Evolutionary conservation across 345 rosid species (phyloP).

Genomic region (Citrus glauca): DNA sequence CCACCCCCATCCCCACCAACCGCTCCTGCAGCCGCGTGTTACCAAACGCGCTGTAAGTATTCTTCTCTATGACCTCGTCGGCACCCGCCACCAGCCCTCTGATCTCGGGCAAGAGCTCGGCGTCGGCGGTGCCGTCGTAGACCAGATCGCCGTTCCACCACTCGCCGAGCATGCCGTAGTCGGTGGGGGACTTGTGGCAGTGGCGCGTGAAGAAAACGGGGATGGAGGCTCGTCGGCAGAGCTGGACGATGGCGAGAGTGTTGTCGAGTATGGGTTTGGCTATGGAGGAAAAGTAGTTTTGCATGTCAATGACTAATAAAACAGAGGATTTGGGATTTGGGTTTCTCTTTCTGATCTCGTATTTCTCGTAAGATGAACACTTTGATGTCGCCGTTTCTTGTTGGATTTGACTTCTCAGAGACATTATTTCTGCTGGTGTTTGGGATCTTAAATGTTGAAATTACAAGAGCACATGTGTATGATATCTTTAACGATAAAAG

Average conservation of each 20-base stretch:
- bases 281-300: slow-evolving; percentile 56
- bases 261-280: slow-evolving; percentile 53
- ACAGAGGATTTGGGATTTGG: slow-evolving; percentile 49
- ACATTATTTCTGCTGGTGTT: background rate
- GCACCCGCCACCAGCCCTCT: slow-evolving; percentile 7
- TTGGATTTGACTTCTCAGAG: background rate
- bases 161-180: slow-evolving; percentile 57
- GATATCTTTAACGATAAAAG: too few species aligned
- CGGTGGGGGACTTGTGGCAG: slow-evolving; percentile 48
- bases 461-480: too few species aligned
- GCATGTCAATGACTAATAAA: slow-evolving; percentile 69
- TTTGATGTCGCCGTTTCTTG: background rate
- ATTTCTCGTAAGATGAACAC: slow-evolving; percentile 31
- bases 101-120: slow-evolving; percentile 53
- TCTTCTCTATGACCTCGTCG: slow-evolving; percentile 58
- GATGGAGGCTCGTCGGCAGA: slow-evolving; percentile 61
- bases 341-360: slow-evolving; percentile 47
- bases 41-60: slow-evolving; percentile 64
- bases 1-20: slow-evolving; percentile 50
- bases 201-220: slow-evolving; percentile 87
- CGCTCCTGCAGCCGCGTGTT: slow-evolving; percentile 51
- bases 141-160: slow-evolving; percentile 65
- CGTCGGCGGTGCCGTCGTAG: slow-evolving; percentile 53
- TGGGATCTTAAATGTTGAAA: background rate
- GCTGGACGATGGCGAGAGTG: slow-evolving; percentile 45